Evolutionary conservation across 257 asterid genomes (phyloP), one percentile per base, ranked within the genome.

Genomic region (Nemophila menziesii): DNA sequence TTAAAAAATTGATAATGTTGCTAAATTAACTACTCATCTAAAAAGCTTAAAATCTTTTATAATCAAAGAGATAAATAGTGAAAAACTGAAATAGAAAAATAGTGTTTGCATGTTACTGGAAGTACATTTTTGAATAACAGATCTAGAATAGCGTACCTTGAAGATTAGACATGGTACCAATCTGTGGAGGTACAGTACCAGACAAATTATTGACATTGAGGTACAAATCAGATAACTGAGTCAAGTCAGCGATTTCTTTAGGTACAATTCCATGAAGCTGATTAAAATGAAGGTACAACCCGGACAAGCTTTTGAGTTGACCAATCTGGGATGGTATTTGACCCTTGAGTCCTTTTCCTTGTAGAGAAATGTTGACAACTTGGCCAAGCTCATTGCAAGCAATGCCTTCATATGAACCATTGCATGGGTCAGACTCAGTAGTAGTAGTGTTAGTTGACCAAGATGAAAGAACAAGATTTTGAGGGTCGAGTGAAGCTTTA

Each of bases 231-330:
- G 87, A 60, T 44, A 90, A 89, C 58, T 63, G 68, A 56, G 78
- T 58, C 68, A 90, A 69, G 48, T 60, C 49, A 46, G 92, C 83
- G 49, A 90, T 63, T 61, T 90, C 96, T 18, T 56, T 67, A 44
- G 99, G 99, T 42, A 90, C 81, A 72, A 48, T 52, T 46, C 96
- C 99, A 46, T 63, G 87, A 54, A 90, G 94, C 64, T 77, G 37
- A 48, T 90, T 90, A 67, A 90, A 90, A 58, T 90, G 99, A 53
- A 90, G 53, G 78, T 81, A 90, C 73, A 85, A 65, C 55, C 99
- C 99, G 54, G 92, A 66, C 51, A 90, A 67, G 70, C 68, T 69
- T 26, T 57, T 73, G 57, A 90, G 86, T 55, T 47, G 74, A 4
- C 83, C 92, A 71, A 90, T 77, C 92, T 85, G 86, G 43, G 92